Conservation (phyloP, 345 rosid genomes). For the Camelina neglecta region DNA sequence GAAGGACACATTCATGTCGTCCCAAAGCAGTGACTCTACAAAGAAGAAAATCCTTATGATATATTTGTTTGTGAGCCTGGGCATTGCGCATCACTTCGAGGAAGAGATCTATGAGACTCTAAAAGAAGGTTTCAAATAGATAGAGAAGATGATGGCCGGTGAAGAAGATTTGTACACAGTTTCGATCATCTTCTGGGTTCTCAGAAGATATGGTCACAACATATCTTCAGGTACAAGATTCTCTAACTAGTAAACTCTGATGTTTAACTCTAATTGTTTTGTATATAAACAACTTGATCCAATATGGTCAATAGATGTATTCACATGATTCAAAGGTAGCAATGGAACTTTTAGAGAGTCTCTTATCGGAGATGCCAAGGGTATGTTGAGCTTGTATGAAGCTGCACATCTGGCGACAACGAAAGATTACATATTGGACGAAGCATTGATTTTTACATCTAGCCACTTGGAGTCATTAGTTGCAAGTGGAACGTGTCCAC, state of each 20-base stretch:
- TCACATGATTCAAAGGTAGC: slow-evolving; percentile 41
- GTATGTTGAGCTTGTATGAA: slow-evolving; percentile 50
- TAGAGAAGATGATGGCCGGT: slow-evolving; percentile 4
- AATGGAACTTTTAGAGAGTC: slow-evolving; percentile 37
- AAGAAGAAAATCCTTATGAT: slow-evolving; percentile 1
- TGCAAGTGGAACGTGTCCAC: background rate
- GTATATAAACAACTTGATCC: background rate
- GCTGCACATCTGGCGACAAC: slow-evolving; percentile 39
- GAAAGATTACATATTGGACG: slow-evolving; percentile 47
- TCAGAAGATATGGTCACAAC: slow-evolving; percentile 26
- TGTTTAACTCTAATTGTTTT: background rate
- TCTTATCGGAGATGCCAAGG: slow-evolving; percentile 37
- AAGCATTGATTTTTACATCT: slow-evolving; percentile 43
- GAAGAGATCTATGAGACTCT: slow-evolving; percentile 16
- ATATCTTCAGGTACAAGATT: slow-evolving; percentile 21
- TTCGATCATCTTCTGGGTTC: slow-evolving; percentile 22
- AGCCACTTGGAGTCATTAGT: slow-evolving; percentile 24
- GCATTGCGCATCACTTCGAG: slow-evolving; percentile 17
- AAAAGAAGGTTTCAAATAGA: background rate
- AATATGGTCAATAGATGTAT: slow-evolving; percentile 41
- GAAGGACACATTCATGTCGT: background rate
- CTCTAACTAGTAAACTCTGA: background rate
- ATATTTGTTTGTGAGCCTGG: slow-evolving; percentile 24
- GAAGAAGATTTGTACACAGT: slow-evolving; percentile 27
- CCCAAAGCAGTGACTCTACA: background rate